Percentiles rank a stretch among this genome's conserved stretches.
Conservation (phyloP, 73 alveolate species). For the Paramecium primaurelia region DNA sequence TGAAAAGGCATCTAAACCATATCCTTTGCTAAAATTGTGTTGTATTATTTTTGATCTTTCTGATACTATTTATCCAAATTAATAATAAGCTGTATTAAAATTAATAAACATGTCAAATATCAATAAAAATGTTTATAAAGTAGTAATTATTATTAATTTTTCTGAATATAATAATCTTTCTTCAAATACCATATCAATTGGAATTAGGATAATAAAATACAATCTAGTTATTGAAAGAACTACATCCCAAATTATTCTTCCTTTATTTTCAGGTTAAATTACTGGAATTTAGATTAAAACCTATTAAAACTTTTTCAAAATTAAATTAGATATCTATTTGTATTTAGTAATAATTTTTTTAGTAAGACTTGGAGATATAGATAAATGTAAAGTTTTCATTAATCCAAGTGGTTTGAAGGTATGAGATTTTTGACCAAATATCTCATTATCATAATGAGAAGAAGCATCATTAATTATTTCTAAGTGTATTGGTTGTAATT, state of each 20-base stretch:
- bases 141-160: neutral
- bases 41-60: neutral
- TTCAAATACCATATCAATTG: neutral
- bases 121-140: neutral
- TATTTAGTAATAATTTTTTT: neutral
- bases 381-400: neutral
- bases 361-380: neutral
- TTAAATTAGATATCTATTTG: neutral
- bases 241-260: neutral
- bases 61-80: neutral
- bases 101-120: neutral
- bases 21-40: neutral
- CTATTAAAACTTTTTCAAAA: neutral
- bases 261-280: neutral
- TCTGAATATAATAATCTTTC: neutral
- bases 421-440: neutral
- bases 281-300: neutral
- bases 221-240: neutral
- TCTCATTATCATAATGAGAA: neutral
- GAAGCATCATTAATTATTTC: neutral
- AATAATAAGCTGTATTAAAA: conserved; percentile 4
- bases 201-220: neutral
- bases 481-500: neutral
- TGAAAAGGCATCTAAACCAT: neutral
- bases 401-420: neutral